Evolutionary conservation across 129 eudicot species (phyloP).

Genomic region (Erigeron canadensis): DNA sequence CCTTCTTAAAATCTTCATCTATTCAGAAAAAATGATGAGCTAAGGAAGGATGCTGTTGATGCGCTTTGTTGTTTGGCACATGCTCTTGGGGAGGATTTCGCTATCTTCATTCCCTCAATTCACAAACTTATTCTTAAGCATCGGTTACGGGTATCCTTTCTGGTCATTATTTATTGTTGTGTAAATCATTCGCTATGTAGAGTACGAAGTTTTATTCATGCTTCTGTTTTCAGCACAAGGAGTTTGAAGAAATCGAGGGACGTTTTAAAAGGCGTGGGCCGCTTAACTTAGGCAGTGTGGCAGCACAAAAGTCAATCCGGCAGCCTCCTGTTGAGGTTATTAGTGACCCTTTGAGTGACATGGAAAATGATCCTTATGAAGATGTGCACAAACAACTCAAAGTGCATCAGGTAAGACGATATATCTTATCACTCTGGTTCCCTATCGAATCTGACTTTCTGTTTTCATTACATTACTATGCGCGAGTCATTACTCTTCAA

Average conservation of each 20-base stretch:
- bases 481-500: constrained; percentile 7
- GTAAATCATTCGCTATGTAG: constrained; percentile 6
- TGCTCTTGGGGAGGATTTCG: constrained; percentile 94
- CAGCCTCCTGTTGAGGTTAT: constrained; percentile 82
- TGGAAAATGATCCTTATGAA: constrained; percentile 70
- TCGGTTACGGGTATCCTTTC: constrained; percentile 61
- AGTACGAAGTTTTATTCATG: background rate
- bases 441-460: background rate
- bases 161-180: constrained; percentile 6
- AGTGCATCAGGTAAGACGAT: constrained; percentile 57
- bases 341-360: constrained; percentile 86
- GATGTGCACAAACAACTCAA: constrained; percentile 54
- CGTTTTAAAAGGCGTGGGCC: constrained; percentile 73
- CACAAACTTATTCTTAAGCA: constrained; percentile 80
- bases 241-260: constrained; percentile 86
- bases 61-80: constrained; percentile 97
- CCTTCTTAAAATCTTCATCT: constrained; percentile 15
- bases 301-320: constrained; percentile 66
- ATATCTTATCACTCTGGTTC: background rate
- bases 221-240: constrained; percentile 70
- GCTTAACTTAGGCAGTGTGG: constrained; percentile 55
- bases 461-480: too few relatives aligned
- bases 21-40: constrained; percentile 82
- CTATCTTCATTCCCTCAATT: constrained; percentile 89
- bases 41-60: constrained; percentile 90